These are phyloP conservation scores for Zanthoxylum bungeanum DNA, from an alignment of 345 rosid species.

Conservation along the genomic window DNA sequence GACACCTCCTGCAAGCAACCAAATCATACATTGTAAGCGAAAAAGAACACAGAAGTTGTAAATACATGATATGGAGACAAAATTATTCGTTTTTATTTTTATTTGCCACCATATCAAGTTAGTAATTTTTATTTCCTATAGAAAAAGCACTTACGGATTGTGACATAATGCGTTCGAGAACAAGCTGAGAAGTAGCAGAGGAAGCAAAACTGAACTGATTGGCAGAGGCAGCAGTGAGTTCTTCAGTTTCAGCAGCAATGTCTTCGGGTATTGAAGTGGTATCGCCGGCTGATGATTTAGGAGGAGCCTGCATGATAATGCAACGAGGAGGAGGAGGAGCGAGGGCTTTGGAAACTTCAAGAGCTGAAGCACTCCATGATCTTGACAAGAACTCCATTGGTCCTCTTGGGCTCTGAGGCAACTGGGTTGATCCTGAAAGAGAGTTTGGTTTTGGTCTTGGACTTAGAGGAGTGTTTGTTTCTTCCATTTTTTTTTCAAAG, in stretches of 20 bases:
- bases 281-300: constrained; percentile 32
- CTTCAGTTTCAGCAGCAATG: constrained; percentile 29
- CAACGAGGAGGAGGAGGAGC: constrained; percentile 26
- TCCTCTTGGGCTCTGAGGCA: constrained; percentile 80
- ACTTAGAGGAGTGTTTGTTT: constrained; percentile 20
- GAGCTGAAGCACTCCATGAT: constrained; percentile 84
- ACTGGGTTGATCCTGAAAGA: constrained; percentile 31
- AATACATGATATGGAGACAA: too few relatives aligned
- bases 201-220: constrained; percentile 65
- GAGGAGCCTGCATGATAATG: too few relatives aligned
- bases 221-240: constrained; percentile 14
- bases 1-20: constrained; percentile 78
- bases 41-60: too few relatives aligned
- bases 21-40: neutral
- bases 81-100: too few relatives aligned
- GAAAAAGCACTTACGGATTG: constrained; percentile 57
- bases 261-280: constrained; percentile 70
- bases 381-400: constrained; percentile 94
- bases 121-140: too few relatives aligned
- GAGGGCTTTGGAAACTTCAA: constrained; percentile 75
- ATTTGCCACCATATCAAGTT: too few relatives aligned
- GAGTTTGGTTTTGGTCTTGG: constrained; percentile 23
- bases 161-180: constrained; percentile 95
- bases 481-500: constrained; percentile 32
- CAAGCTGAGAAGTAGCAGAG: constrained; percentile 81